Base-by-base conservation (phyloP, 768 basidiomycete genomes). In the Russula olivacea region DNA sequence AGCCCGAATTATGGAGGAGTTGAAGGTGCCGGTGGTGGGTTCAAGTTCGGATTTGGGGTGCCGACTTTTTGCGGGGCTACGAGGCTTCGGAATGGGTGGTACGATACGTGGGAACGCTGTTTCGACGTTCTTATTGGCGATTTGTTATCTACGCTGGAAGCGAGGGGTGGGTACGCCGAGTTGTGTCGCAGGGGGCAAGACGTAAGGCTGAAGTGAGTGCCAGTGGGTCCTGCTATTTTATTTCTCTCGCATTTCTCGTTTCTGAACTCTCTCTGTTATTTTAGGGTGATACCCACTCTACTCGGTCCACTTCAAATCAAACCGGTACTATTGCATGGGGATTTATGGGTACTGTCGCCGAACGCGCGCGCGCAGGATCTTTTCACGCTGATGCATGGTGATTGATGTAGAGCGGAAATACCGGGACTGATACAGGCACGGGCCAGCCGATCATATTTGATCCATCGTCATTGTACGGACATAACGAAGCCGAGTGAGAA, bases 41-140 rank as follows among this genome's bases (percentile, higher is more conserved):
- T 28, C 28, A 28, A 28, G 43, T 56, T 32, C 5, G 90, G 90
- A 3, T 91, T 91, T 70, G 74, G 75, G 6, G 79, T 88, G 19
- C 87, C 89, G 1, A 91, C 89, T 5, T 91, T 83, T 69, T 92
- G 90, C 65, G 90, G 90, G 7, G 78, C 78, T 4, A 91, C 90
- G 1, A 79, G 82, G 52, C 77, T 88, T 61, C 76, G 79, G 47
- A 90, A 90, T 66, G 89, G 88, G 6, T 89, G 88, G 87, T 85
- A 79, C 68, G 74, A 81, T 21, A 83, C 77, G 1, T 92, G 90
- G 90, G 83, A 85, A 55, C 75, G 80, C 61, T 89, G 88, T 67
- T 91, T 80, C 70, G 77, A 77, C 69, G 76, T 77, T 15, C 80
- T 88, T 78, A 79, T 90, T 34, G 78, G 77, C 36, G 83, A 83